Percentiles rank a stretch among this genome's conserved stretches.
Evolutionary conservation across 768 basidiomycete species (phyloP).

Genomic region (Suillus subluteus): DNA sequence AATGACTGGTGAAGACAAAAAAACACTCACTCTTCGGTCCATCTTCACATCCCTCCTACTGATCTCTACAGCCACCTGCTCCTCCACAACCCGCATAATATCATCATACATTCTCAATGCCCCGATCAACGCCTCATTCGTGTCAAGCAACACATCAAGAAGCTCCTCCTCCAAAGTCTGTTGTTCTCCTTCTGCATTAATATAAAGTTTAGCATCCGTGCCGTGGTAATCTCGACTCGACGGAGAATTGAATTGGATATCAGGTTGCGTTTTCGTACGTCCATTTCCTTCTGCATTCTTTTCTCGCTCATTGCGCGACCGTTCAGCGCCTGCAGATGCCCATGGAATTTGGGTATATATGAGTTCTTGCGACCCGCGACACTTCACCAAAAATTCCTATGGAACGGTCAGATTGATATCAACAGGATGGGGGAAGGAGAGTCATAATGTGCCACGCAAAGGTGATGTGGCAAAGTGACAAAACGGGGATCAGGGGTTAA

Average conservation of each 20-base stretch:
- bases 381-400: slow-evolving; percentile 85
- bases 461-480: neutral
- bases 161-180: slow-evolving; percentile 76
- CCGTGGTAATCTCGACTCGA: slow-evolving; percentile 18
- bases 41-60: slow-evolving; percentile 71
- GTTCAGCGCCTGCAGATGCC: slow-evolving; percentile 83
- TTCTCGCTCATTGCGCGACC: slow-evolving; percentile 49
- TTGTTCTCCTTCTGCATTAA: slow-evolving; percentile 38
- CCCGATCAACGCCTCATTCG: slow-evolving; percentile 71
- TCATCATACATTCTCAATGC: slow-evolving; percentile 80
- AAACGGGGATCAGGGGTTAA: neutral
- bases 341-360: slow-evolving; percentile 88
- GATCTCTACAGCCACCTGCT: slow-evolving; percentile 59
- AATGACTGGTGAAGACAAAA: slow-evolving; percentile 28
- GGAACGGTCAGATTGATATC: neutral
- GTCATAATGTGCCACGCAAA: neutral
- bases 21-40: slow-evolving; percentile 60
- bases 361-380: slow-evolving; percentile 81
- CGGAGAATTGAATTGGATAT: neutral
- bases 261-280: slow-evolving; percentile 20
- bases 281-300: slow-evolving; percentile 25
- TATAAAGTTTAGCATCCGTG: slow-evolving; percentile 22
- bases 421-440: neutral
- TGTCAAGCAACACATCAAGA: slow-evolving; percentile 69
- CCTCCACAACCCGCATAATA: slow-evolving; percentile 65